Base-by-base conservation (phyloP, 1,139 yeast species). In the Protomyces macrosporus region DNA sequence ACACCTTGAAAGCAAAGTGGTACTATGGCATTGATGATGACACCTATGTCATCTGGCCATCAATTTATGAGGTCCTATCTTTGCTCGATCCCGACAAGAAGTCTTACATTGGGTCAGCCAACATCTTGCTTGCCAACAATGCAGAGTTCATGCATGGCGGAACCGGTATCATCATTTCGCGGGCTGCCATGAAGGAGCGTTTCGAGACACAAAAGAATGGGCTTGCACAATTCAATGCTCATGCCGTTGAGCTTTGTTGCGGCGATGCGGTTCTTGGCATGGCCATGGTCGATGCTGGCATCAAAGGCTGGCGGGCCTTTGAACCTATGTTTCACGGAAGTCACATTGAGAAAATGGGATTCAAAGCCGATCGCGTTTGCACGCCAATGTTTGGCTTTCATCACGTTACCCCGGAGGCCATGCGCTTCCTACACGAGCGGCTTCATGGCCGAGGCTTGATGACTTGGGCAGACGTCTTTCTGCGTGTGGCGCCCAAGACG, bases 121-220 rank as follows among this genome's bases (percentile, higher is more conserved):
- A 56, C n/a, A 34, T 37, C 37, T n/a, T 53, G 35, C 45, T 53
- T 4, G 58, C 45, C 39, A 53, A 52, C 14, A 36, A 36, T 9
- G 50, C 36, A n/a, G 35, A 53, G 39, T 76, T 76, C 69, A 78
- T 77, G 4, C 77, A 76, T 63, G 78, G 78, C 12, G 78, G 78
- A 2, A 71, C 76, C 3, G 78, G 76, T 4, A 75, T 76, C 6
- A 72, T 75, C 7, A 64, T 76, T 32, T 75, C 78, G 1, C 68
- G 69, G 3, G 75, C 70, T 4, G 72, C 75, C 1, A 68, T 75
- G 70, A 64, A 68, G 30, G 64, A 64, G 45, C 72, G 70, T 7
- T 70, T 72, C 64, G 72, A 69, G 6, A 37, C 52, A 12, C 45
- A 63, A 3, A 71, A 72, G 34, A 65, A 67, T 37, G 51, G 68